Evolutionary conservation across 75 land plant genomes (phyloP), one percentile per base, ranked within the genome.

Genomic region (Picea glauca): DNA sequence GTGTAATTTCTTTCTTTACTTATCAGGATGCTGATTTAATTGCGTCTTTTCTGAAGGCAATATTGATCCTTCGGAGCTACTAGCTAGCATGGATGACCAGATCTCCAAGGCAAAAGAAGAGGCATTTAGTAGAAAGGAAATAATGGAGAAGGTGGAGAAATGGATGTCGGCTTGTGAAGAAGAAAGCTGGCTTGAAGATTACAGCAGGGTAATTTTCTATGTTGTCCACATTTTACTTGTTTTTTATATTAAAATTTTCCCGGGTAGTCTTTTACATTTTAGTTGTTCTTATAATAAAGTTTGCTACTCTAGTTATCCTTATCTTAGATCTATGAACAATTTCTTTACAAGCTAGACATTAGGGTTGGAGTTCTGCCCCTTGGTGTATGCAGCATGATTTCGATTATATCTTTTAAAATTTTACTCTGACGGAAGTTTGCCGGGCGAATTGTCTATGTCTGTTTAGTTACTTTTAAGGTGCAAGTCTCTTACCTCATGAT

Each of bases 101-200:
- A 93, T 97, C 56, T 68, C 60, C 20, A 84, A 90, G 73, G 99
- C 99, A 13, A 91, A 93, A 86, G 94, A 93, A 65, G 99, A 97
- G 78, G 93, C 95, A 13, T 58, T 86, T 43, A 95, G 98, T 87
- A 87, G 99, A 77, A 91, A 88, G 81, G 99, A 97, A 4, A 95
- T 97, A 72, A 68, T 97, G 86, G 96, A 91, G 68, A 90, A 85
- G 83, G 92, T 97, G 78, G 99, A 97, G 78, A 97, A 93, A 77
- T 97, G 99, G 99, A 90, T 97, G 92, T 87, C 90, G 68, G 93
- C 98, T 54, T 94, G 98, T 83, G 98, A 97, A 86, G 99, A 97
- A 81, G 99, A 97, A 81, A 90, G 96, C 77, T 97, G 99, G 99
- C 95, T 97, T 65, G 99, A 97, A 78, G 99, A 97, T 79, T 97